Conservation (phyloP, 2,329 filamentous ascomycete species). For the Calonectria hawksworthii region DNA sequence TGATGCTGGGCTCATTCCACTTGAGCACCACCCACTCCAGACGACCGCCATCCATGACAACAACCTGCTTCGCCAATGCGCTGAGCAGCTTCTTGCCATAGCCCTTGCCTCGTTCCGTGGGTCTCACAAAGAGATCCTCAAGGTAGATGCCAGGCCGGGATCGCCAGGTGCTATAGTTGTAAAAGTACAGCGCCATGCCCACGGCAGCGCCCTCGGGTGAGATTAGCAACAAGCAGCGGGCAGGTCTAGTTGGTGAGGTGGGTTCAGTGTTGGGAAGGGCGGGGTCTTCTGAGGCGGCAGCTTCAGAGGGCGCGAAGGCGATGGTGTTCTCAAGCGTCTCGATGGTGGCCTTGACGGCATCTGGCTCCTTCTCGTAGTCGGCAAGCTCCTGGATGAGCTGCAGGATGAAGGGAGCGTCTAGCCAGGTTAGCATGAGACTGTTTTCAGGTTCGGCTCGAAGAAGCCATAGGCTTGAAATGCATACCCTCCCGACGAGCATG, state of each 20-base stretch:
- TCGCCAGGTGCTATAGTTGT: conserved; percentile 96
- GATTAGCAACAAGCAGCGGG: conserved; percentile 81
- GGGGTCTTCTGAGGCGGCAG: conserved; percentile 33
- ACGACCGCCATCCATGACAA: conserved; percentile 78
- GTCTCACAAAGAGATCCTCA: conserved; percentile 90
- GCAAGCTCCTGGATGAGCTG: conserved; percentile 87
- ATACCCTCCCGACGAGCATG: conserved; percentile 44
- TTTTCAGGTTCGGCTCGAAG: neutral
- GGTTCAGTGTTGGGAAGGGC: conserved; percentile 63
- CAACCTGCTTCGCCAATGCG: conserved; percentile 82
- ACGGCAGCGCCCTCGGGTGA: conserved; percentile 64
- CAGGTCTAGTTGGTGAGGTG: conserved; percentile 70
- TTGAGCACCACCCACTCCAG: conserved; percentile 93
- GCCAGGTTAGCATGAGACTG: conserved; percentile 19
- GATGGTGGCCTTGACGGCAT: conserved; percentile 83
- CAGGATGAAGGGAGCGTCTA: conserved; percentile 86
- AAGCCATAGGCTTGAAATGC: neutral
- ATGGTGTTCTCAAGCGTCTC: conserved; percentile 80
- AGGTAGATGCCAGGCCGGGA: conserved; percentile 89
- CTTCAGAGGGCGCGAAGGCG: conserved; percentile 76
- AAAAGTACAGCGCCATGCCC: conserved; percentile 92
- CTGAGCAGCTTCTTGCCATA: conserved; percentile 84
- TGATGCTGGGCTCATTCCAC: conserved; percentile 93
- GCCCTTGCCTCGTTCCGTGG: conserved; percentile 78
- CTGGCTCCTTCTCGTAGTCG: conserved; percentile 81